These are phyloP conservation scores for Aspergillus sp. DNA, from an alignment of 2,329 filamentous ascomycete species.

Conservation along the genomic window DNA sequence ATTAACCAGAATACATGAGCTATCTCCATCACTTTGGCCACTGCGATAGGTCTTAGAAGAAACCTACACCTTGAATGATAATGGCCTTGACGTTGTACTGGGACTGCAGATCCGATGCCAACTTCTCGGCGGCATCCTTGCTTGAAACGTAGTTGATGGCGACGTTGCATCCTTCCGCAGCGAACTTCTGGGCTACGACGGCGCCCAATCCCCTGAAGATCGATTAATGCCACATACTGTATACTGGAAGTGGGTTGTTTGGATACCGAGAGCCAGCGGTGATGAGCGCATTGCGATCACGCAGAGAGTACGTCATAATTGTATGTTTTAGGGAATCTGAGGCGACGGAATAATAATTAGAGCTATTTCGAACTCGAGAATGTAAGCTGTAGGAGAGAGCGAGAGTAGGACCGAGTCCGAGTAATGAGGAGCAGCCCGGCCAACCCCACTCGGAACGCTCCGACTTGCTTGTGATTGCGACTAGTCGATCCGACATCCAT, in stretches of 20 bases:
- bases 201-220: constrained; percentile 68
- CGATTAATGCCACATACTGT: not conserved
- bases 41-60: not conserved
- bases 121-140: constrained; percentile 57
- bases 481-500: not conserved
- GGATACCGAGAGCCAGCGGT: constrained; percentile 63
- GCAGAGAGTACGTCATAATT: constrained; percentile 62
- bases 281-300: constrained; percentile 62
- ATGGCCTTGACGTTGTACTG: constrained; percentile 54
- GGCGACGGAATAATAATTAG: not conserved
- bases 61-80: constrained; percentile 61
- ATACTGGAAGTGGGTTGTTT: not conserved
- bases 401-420: not conserved
- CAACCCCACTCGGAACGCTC: not conserved
- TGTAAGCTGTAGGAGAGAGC: not conserved
- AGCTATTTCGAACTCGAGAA: not conserved
- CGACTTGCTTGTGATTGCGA: not conserved
- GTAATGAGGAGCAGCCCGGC: not conserved
- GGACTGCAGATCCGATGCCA: constrained; percentile 56
- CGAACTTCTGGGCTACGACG: constrained; percentile 65
- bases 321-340: not conserved
- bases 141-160: constrained; percentile 72
- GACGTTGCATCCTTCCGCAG: constrained; percentile 65
- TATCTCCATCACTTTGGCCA: not conserved
- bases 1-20: not conserved